Conservation (phyloP, 2,329 filamentous ascomycete genomes). For the Apiospora sp. region DNA sequence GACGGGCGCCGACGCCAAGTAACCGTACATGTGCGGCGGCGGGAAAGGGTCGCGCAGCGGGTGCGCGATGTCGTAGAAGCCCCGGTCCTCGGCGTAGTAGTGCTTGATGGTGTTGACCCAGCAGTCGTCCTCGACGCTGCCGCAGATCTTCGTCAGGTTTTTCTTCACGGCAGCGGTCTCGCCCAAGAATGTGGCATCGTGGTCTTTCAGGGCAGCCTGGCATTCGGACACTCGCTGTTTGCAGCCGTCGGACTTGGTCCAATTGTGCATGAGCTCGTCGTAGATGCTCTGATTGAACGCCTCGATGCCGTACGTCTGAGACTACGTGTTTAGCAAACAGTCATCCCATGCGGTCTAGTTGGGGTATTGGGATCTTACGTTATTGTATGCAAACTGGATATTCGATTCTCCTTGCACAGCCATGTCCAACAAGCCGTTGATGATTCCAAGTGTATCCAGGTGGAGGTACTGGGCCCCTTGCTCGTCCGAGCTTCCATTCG, state of each 20-base stretch:
- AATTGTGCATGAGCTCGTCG: slow-evolving; percentile 23
- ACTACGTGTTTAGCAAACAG: neutral
- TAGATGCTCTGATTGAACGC: slow-evolving; percentile 27
- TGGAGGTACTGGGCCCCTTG: slow-evolving; percentile 40
- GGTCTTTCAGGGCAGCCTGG: slow-evolving; percentile 27
- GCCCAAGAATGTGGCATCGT: neutral
- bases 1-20: slow-evolving; percentile 63
- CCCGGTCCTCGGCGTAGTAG: slow-evolving; percentile 27
- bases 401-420: slow-evolving; percentile 51
- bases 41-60: slow-evolving; percentile 60
- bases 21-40: slow-evolving; percentile 59
- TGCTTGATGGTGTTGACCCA: neutral
- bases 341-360: neutral
- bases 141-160: slow-evolving; percentile 16
- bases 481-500: slow-evolving; percentile 41
- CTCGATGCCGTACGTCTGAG: slow-evolving; percentile 26
- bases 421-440: slow-evolving; percentile 64
- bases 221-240: slow-evolving; percentile 20
- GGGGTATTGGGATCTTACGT: slow-evolving; percentile 44
- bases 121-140: neutral
- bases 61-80: slow-evolving; percentile 39
- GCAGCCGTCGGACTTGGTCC: slow-evolving; percentile 26
- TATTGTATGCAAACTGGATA: slow-evolving; percentile 54
- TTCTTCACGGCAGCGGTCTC: neutral
- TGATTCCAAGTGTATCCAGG: slow-evolving; percentile 56